These are phyloP conservation scores for Rhizoclosmatium sp. DNA, from an alignment of 192 early-diverging fungal genomes.

Conservation along the genomic window DNA sequence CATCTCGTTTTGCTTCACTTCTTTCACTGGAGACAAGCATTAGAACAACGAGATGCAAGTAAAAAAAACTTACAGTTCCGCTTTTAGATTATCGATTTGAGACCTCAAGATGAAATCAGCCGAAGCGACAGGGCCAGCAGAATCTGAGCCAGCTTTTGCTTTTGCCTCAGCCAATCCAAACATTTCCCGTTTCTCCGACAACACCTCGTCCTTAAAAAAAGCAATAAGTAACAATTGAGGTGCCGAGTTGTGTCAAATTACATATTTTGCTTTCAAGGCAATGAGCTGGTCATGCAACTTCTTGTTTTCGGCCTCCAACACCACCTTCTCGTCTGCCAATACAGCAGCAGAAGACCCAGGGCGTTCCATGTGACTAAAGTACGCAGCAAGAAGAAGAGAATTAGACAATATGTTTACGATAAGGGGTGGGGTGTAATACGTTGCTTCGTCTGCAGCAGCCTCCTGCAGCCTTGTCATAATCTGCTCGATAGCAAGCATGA, in stretches of 20 bases:
- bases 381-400: background rate
- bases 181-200: slow-evolving; percentile 75
- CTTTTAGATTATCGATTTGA: slow-evolving; percentile 87
- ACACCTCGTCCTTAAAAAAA: slow-evolving; percentile 72
- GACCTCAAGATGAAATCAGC: slow-evolving; percentile 83
- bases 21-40: slow-evolving; percentile 61
- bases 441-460: slow-evolving; percentile 5
- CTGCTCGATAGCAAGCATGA: slow-evolving; percentile 93
- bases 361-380: background rate
- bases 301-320: slow-evolving; percentile 38
- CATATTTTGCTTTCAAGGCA: slow-evolving; percentile 42
- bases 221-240: background rate
- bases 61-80: slow-evolving; percentile 71
- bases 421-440: background rate
- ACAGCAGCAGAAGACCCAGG: slow-evolving; percentile 14
- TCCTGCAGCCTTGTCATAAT: slow-evolving; percentile 4
- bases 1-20: slow-evolving; percentile 78
- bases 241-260: slow-evolving; percentile 32
- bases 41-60: slow-evolving; percentile 19
- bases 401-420: background rate
- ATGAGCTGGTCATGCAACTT: slow-evolving; percentile 35
- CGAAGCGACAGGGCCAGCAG: slow-evolving; percentile 62
- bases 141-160: slow-evolving; percentile 62
- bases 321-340: slow-evolving; percentile 25
- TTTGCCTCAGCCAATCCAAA: slow-evolving; percentile 82